Evolutionary conservation across 305 asterid species (phyloP), one percentile per base, ranked within the genome.

Genomic region (Solanum aculeatissimum): DNA sequence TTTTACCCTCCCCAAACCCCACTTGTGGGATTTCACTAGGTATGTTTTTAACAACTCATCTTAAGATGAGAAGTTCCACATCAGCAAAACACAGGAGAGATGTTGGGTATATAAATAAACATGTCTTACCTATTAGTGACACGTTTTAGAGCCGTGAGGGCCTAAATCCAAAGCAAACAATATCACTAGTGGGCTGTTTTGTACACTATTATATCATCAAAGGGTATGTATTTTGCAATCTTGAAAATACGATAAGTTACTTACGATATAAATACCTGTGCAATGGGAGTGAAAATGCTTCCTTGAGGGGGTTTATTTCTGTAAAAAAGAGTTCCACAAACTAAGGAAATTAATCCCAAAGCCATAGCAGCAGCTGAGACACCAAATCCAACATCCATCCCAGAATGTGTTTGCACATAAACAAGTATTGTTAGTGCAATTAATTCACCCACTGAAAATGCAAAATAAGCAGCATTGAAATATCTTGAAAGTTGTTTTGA

Each of bases 311-410:
- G 97, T 74, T 94, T 95, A 40, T 94, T 96, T 88, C 93, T 85
- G 29, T 94, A 96, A 18, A 88, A 72, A 72, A 90, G 77, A 1
- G 92, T 90, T 40, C 97, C 98, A 54, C 85, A 83, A 66, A 95
- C 90, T 87, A 96, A 87, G 92, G 85, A 63, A 23, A 95, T 89
- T 62, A 96, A 85, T 0, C 97, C 99, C 94, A 94, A 75, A 54
- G 98, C 95, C 98, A 96, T 95, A 88, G 91, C 96, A 38, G 94
- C 96, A 7, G 98, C 98, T 9, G 99, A 96, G 38, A 95, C 91
- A 1, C 94, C 98, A 47, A 96, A 96, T 0, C 99, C 99, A 65
- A 96, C 87, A 43, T 95, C 98, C 99, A 96, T 95, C 2, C 99
- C 99, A 16, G 97, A 95, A 89, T 95, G 97, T 21, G 98, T 96